Percentiles rank a stretch among this genome's conserved stretches.
These are phyloP conservation scores for Cylindrodendrum hubeiense DNA, from an alignment of 2,329 filamentous ascomycete species.

Conservation along the genomic window DNA sequence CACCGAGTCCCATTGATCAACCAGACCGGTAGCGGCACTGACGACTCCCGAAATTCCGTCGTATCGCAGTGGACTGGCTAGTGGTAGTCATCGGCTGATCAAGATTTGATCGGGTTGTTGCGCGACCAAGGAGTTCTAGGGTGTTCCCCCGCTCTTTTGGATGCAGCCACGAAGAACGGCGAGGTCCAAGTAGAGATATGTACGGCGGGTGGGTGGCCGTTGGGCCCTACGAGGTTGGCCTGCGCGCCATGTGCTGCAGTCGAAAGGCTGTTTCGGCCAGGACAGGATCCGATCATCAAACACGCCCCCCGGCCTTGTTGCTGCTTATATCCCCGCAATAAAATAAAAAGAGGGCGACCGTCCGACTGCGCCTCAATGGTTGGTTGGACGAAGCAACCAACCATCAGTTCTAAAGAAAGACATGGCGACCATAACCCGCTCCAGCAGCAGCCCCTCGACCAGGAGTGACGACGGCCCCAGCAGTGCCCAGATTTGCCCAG, in stretches of 20 bases:
- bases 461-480: slow-evolving; percentile 18
- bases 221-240: slow-evolving; percentile 7
- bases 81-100: not conserved
- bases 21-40: slow-evolving; percentile 10
- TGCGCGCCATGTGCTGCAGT: slow-evolving; percentile 1
- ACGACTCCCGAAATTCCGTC: slow-evolving; percentile 4
- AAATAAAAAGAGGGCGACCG: not conserved
- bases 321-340: slow-evolving; percentile 14
- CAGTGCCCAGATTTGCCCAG: not conserved
- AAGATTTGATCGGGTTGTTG: slow-evolving; percentile 4
- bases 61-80: not conserved
- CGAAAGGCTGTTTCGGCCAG: not conserved
- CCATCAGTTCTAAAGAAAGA: not conserved
- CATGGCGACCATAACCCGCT: too few relatives aligned
- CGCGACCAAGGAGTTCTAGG: slow-evolving; percentile 19
- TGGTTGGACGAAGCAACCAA: not conserved
- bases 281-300: slow-evolving; percentile 16
- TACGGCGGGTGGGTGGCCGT: slow-evolving; percentile 14
- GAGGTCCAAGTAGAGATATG: slow-evolving; percentile 27
- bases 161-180: slow-evolving; percentile 27
- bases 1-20: slow-evolving; percentile 23
- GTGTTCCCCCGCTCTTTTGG: slow-evolving; percentile 12
- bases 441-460: slow-evolving; percentile 10
- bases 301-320: not conserved
- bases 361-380: slow-evolving; percentile 8